Evolutionary conservation across 495 filamentous ascomycete genomes (phyloP), one percentile per base, ranked within the genome.

Genomic region (Apodospora peruviana): DNA sequence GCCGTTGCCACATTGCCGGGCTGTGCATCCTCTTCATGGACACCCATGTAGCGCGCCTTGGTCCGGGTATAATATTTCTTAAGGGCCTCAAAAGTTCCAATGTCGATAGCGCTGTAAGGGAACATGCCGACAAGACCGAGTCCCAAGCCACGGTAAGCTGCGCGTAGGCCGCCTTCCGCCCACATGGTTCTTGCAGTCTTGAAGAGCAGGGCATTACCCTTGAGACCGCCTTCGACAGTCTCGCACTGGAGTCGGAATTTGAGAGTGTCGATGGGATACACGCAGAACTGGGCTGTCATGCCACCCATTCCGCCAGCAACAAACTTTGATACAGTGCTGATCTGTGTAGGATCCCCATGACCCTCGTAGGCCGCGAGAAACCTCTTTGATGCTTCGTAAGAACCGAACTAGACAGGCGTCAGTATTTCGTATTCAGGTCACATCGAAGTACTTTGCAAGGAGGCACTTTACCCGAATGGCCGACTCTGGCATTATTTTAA

Each of bases 401-500:
- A 91, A 43, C 93, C 93, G 67, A 98, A 98, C 68, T 81, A 47
- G 21, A 21, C 7, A 11, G 36, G 14, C 4, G 35, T 67, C 52
- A 62, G 62, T 55, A 51, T 38, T 27, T 27, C 2, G 5, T 21
- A 37, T 35, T 21, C 18, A 20, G 17, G 12, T 20, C 18, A 40
- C 37, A 19, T 20, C 4, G 9, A 18, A 17, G 16, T 18, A 19
- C 18, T 9, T 43, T 20, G 29, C 10, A 24, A 34, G 29, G 22
- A 19, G 20, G 32, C n/a, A 16, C 48, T 52, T 41, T 66, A 75
- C 72, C 55, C 70, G 93, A 57, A 98, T 95, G 27, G 93, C 93
- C 5, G 91, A 96, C 66, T 98, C 93, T 5, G 93, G 93, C 85
- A 97, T 91, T 41, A 98, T 90, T 68, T 98, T 98, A 55, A 96